phyloP scores from a whole-genome alignment of 2,329 filamentous ascomycete species.

The Epicoccum nigrum region DNA sequence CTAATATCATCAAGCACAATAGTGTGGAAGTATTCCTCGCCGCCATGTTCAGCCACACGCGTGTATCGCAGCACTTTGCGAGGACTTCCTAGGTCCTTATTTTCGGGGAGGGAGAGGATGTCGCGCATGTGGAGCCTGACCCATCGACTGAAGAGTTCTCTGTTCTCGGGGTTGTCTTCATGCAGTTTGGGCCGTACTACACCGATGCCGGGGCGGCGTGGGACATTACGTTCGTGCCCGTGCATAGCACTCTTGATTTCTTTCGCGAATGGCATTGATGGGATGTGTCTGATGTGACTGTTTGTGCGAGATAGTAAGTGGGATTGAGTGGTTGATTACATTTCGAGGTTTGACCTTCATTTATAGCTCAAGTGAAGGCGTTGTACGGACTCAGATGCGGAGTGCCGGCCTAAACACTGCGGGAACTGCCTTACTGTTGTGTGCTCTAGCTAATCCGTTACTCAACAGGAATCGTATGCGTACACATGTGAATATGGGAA shows the following conservation, averaged over 20 bases:
- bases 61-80: conserved; percentile 6
- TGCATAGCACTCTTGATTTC: not conserved
- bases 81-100: not conserved
- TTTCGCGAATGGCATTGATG: too few relatives aligned
- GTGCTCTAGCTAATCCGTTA: too few relatives aligned
- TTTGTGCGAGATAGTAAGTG: not conserved
- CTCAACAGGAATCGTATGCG: not conserved
- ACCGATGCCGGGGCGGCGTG: conserved; percentile 10
- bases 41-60: not conserved
- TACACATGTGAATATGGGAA: not conserved
- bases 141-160: conserved; percentile 9
- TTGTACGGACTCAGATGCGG: not conserved
- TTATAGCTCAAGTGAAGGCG: not conserved
- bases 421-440: not conserved
- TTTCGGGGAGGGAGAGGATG: not conserved
- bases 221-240: not conserved
- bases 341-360: too few relatives aligned
- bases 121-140: conserved; percentile 13
- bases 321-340: too few relatives aligned
- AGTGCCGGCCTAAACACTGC: conserved; percentile 1
- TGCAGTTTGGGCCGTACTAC: conserved; percentile 7
- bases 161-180: conserved; percentile 2
- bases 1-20: conserved; percentile 5
- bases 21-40: conserved; percentile 13
- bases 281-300: not conserved